These are phyloP conservation scores for Cercospora beticola DNA, from an alignment of 2,329 filamentous ascomycete species.

Conservation along the genomic window DNA sequence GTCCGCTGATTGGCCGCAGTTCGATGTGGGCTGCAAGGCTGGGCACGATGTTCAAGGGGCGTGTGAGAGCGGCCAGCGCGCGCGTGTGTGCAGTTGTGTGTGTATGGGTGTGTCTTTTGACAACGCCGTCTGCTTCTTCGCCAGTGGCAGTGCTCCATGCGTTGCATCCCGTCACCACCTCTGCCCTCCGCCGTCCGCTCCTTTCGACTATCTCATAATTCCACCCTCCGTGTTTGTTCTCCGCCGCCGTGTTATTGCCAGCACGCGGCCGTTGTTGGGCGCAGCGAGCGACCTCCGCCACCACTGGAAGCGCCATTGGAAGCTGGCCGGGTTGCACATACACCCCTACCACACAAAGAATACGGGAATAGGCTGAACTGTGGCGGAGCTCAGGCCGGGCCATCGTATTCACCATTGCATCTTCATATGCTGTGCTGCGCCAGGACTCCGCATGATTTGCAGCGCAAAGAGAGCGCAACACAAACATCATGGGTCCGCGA, in stretches of 20 bases:
- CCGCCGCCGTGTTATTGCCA: background rate
- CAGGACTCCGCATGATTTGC: constrained; percentile 2
- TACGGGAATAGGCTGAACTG: background rate
- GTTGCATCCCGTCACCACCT: background rate
- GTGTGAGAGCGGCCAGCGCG: background rate
- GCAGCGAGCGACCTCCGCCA: constrained; percentile 1
- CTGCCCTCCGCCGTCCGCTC: background rate
- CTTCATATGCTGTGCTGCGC: background rate
- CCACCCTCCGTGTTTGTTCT: background rate
- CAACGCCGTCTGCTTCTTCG: background rate
- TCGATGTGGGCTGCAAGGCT: background rate
- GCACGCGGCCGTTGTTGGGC: background rate
- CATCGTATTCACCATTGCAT: background rate
- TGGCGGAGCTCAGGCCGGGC: background rate
- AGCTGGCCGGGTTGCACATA: background rate
- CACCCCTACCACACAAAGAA: constrained; percentile 3
- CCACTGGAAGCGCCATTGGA: constrained; percentile 3
- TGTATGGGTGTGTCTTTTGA: background rate
- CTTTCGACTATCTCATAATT: background rate
- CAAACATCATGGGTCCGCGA: constrained; percentile 33
- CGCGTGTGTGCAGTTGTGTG: background rate
- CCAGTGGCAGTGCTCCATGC: background rate
- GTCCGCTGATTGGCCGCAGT: background rate
- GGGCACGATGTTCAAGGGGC: background rate
- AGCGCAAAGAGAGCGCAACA: background rate